Conservation (phyloP, 1,139 yeast genomes). For the Geotrichum restrictum region DNA sequence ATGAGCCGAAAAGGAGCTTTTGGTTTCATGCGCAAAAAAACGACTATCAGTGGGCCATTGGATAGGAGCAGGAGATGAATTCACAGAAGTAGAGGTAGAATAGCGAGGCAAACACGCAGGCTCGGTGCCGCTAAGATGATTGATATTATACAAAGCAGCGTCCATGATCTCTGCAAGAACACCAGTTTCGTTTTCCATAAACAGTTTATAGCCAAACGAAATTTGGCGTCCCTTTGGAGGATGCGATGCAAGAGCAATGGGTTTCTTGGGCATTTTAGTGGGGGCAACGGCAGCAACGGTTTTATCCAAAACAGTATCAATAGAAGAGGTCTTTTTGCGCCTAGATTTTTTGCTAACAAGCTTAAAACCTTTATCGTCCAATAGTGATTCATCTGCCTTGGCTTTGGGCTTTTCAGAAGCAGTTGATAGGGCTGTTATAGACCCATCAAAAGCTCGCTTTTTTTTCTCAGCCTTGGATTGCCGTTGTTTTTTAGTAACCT, state of each 20-base stretch:
- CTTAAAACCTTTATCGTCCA: slow-evolving; percentile 15
- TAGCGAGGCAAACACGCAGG: slow-evolving; percentile 1
- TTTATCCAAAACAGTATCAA: neutral
- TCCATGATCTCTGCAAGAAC: slow-evolving; percentile 18
- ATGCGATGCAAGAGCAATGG: neutral
- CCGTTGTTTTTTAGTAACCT: slow-evolving; percentile 6
- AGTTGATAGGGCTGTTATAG: neutral
- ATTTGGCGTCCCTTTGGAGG: neutral
- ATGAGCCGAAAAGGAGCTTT: neutral
- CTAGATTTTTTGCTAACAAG: slow-evolving; percentile 10
- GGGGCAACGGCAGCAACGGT: neutral
- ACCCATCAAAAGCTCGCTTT: slow-evolving; percentile 6
- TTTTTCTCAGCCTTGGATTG: slow-evolving; percentile 5
- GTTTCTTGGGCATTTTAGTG: neutral
- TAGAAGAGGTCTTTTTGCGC: slow-evolving; percentile 8
- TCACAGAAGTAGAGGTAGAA: slow-evolving; percentile 1
- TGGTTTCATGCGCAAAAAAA: slow-evolving; percentile 4
- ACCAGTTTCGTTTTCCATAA: slow-evolving; percentile 9
- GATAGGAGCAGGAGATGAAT: slow-evolving; percentile 8
- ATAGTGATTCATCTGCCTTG: neutral
- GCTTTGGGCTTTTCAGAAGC: neutral
- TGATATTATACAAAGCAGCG: slow-evolving; percentile 13
- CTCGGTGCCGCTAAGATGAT: slow-evolving; percentile 14
- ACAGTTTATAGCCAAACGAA: neutral
- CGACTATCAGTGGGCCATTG: slow-evolving; percentile 11